A percentile compares a stretch with the other conserved stretches of the same genome.
phyloP scores from a whole-genome alignment of 257 asterid species.

The Penstemon eatonii region DNA sequence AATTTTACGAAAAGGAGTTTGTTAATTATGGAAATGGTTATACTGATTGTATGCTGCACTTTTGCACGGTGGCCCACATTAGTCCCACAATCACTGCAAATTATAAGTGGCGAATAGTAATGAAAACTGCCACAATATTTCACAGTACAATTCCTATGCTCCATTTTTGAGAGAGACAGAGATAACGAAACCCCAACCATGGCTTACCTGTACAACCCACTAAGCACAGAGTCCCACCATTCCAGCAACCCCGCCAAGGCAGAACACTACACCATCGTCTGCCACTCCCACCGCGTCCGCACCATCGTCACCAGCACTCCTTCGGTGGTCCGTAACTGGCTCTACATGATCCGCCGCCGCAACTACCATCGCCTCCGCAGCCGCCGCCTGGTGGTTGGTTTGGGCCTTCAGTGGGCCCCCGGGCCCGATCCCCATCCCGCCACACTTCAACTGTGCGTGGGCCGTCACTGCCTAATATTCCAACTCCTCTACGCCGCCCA shows the following conservation, averaged over 20 bases:
- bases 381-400: conserved; percentile 20
- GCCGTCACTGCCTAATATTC: conserved; percentile 23
- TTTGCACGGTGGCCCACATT: no score
- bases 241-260: conserved; percentile 14
- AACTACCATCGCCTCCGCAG: background rate
- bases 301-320: conserved; percentile 25
- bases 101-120: no score
- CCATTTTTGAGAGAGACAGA: no score
- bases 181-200: background rate
- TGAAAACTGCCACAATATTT: no score
- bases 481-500: conserved; percentile 10
- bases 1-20: no score
- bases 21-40: no score
- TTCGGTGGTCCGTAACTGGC: conserved; percentile 22
- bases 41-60: no score
- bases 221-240: background rate
- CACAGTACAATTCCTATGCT: no score
- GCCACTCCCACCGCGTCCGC: conserved; percentile 15
- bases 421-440: background rate
- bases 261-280: background rate
- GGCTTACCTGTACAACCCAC: background rate
- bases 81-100: no score
- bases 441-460: background rate
- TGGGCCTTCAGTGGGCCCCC: conserved; percentile 27
- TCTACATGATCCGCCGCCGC: background rate